These are phyloP conservation scores for Diutina siamensis DNA, from an alignment of 1,139 yeast species.

Conservation along the genomic window DNA sequence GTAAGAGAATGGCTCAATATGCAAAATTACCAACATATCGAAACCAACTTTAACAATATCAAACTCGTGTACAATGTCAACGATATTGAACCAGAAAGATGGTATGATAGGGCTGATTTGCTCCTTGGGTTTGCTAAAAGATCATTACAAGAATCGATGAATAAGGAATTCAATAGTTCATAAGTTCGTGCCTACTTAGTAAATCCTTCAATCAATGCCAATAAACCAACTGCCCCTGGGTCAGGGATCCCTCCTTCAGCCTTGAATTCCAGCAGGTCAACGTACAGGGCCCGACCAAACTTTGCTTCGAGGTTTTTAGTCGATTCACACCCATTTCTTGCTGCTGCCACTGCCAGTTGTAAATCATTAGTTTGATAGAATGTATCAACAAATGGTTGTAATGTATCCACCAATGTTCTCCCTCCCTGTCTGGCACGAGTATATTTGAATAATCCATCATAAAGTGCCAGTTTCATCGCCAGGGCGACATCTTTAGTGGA, in stretches of 20 bases:
- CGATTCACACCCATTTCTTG: slow-evolving; percentile 61
- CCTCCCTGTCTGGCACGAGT: slow-evolving; percentile 89
- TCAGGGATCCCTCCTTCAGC: slow-evolving; percentile 66
- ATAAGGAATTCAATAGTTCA: too few relatives aligned
- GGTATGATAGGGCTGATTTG: slow-evolving; percentile 5
- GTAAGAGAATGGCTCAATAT: slow-evolving; percentile 57
- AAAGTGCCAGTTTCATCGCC: slow-evolving; percentile 35
- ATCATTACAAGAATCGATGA: background rate
- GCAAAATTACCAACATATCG: slow-evolving; percentile 16
- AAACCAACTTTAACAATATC: background rate
- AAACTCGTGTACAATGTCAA: slow-evolving; percentile 3
- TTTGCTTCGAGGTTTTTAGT: slow-evolving; percentile 71
- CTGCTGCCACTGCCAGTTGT: slow-evolving; percentile 51
- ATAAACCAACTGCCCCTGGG: slow-evolving; percentile 85
- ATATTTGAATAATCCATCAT: slow-evolving; percentile 56
- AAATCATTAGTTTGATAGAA: slow-evolving; percentile 41
- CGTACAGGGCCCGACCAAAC: slow-evolving; percentile 91
- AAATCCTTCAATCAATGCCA: slow-evolving; percentile 28
- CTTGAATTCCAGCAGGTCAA: slow-evolving; percentile 44
- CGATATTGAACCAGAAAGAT: background rate
- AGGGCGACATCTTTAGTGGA: slow-evolving; percentile 19
- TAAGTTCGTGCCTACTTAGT: too few relatives aligned
- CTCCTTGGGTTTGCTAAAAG: slow-evolving; percentile 4
- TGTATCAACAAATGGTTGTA: slow-evolving; percentile 73
- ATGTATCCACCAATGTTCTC: slow-evolving; percentile 76